phyloP scores from a whole-genome alignment of 139 green algal species.

The Ostreobium quekettii region DNA sequence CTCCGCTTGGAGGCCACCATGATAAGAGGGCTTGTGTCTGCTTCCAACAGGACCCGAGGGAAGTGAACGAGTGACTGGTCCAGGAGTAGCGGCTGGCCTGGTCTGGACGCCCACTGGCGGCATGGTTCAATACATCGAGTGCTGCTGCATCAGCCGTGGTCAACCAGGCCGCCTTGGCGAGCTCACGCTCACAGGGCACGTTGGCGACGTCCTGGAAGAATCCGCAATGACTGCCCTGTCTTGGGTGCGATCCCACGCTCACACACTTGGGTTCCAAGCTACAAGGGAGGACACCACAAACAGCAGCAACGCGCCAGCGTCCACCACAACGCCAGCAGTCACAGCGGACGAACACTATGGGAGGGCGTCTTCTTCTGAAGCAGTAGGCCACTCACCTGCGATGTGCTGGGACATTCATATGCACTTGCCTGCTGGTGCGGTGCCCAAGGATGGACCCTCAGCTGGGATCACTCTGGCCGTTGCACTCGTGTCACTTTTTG shows the following conservation, averaged over 20 bases:
- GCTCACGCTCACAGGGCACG: slow-evolving; percentile 67
- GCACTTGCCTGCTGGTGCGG: slow-evolving; percentile 59
- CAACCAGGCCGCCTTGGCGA: slow-evolving; percentile 24
- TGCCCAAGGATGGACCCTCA: slow-evolving; percentile 60
- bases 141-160: slow-evolving; percentile 28
- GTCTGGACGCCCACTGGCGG: slow-evolving; percentile 68
- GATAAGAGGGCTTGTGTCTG: no score
- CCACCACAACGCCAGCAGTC: slow-evolving; percentile 1
- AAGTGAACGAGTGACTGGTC: slow-evolving; percentile 34
- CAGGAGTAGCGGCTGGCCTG: slow-evolving; percentile 60
- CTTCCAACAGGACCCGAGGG: no score
- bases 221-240: slow-evolving; percentile 58
- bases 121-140: slow-evolving; percentile 67
- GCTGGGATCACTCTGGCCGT: slow-evolving; percentile 62
- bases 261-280: slow-evolving; percentile 29
- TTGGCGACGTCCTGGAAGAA: slow-evolving; percentile 71
- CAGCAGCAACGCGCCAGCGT: background rate
- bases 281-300: background rate
- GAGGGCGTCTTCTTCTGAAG: no score
- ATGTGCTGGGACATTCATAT: slow-evolving; percentile 58
- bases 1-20: no score
- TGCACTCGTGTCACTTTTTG: slow-evolving; percentile 53
- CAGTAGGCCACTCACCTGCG: no score
- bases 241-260: slow-evolving; percentile 52
- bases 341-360: no score